These are phyloP conservation scores for Smallanthus sonchifolius DNA, from an alignment of 129 eudicot genomes.

Conservation along the genomic window DNA sequence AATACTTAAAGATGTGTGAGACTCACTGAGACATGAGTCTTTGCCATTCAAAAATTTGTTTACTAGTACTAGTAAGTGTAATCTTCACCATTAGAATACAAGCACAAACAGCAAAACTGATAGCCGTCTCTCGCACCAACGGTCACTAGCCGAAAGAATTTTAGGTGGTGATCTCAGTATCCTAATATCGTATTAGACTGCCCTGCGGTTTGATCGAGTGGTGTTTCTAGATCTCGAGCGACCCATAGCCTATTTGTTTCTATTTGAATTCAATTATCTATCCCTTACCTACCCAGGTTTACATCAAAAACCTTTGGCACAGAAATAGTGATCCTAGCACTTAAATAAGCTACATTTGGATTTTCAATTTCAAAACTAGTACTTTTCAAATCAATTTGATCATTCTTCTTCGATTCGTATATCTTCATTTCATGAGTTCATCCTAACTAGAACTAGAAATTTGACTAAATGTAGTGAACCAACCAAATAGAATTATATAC, in stretches of 20 bases:
- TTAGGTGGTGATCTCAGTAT: no score
- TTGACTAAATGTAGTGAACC: not conserved
- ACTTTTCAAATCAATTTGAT: not conserved
- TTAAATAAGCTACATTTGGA: not conserved
- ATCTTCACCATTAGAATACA: not conserved
- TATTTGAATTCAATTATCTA: no score
- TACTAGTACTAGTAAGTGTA: not conserved
- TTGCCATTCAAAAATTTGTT: not conserved
- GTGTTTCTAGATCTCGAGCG: no score
- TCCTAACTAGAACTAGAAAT: slow-evolving; percentile 5
- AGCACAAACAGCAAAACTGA: not conserved
- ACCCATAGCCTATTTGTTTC: no score
- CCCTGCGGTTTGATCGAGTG: no score
- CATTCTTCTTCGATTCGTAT: not conserved
- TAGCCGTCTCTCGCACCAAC: no score
- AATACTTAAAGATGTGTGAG: not conserved
- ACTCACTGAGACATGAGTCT: not conserved
- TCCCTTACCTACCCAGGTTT: no score
- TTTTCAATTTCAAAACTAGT: not conserved
- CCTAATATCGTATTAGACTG: no score
- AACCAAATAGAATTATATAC: not conserved
- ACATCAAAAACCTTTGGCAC: not conserved
- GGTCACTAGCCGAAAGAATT: no score
- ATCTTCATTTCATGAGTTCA: not conserved
- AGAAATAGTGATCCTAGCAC: not conserved